phyloP scores from a whole-genome alignment of 1,284 basidiomycete species.

The Ganoderma lucidum region DNA sequence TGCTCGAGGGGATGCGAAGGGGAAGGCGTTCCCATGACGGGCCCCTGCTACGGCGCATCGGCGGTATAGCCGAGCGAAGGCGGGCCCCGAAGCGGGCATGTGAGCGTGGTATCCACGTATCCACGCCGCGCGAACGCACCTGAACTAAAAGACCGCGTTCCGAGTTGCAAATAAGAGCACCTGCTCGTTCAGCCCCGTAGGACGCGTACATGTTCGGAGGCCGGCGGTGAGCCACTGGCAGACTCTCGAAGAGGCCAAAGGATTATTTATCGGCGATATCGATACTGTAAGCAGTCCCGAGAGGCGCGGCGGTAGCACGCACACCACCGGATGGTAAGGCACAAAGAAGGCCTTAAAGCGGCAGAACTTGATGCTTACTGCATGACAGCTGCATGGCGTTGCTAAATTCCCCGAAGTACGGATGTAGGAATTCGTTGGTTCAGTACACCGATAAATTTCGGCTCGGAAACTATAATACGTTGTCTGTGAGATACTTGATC shows the following conservation, averaged over 20 bases:
- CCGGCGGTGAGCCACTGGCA: neutral
- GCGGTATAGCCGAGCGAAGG: conserved; percentile 2
- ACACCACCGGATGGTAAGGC: neutral
- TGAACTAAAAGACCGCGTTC: neutral
- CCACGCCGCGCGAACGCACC: neutral
- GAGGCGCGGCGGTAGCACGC: neutral
- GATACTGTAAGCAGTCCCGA: neutral
- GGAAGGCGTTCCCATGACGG: neutral
- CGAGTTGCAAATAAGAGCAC: neutral
- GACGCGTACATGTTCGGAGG: neutral
- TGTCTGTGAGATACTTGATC: neutral
- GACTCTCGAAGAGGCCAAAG: neutral
- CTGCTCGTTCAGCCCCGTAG: neutral
- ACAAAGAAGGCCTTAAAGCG: neutral
- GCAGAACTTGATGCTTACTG: neutral
- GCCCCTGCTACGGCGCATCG: neutral
- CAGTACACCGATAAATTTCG: neutral
- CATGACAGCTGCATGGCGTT: neutral
- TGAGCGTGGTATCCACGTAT: conserved; percentile 1
- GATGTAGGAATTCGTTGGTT: neutral
- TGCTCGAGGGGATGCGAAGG: neutral
- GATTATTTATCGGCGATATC: too few relatives aligned
- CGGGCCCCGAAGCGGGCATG: neutral
- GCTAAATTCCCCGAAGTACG: neutral
- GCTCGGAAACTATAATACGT: neutral